Evolutionary conservation across 805 yeast genomes (phyloP).

Genomic region (Pichia thaimueangensis): DNA sequence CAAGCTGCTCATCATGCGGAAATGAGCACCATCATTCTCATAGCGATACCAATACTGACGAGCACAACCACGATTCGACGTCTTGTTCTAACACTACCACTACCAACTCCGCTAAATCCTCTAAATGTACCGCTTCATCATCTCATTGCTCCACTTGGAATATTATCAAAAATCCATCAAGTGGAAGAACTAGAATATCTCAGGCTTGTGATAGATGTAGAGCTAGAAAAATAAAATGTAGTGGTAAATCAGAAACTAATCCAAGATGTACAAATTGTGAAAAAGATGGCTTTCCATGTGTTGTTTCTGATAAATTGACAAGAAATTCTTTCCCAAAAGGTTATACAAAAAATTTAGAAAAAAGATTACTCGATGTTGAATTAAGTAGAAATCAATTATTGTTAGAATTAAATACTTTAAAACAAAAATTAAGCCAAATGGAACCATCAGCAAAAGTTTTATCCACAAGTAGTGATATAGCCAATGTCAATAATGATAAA

Average conservation of each 20-base stretch:
- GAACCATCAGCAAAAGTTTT: neutral
- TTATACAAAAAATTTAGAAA: slow-evolving; percentile 69
- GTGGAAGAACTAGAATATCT: slow-evolving; percentile 45
- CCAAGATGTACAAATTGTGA: slow-evolving; percentile 65
- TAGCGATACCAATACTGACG: neutral
- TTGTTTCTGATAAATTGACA: slow-evolving; percentile 65
- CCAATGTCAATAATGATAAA: neutral
- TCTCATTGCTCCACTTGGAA: slow-evolving; percentile 20
- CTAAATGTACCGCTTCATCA: neutral
- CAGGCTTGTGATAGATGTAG: slow-evolving; percentile 84
- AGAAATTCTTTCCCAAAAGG: slow-evolving; percentile 78
- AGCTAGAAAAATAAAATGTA: slow-evolving; percentile 70
- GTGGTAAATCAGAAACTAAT: slow-evolving; percentile 44
- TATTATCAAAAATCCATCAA: slow-evolving; percentile 30
- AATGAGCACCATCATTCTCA: neutral
- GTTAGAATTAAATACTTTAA: slow-evolving; percentile 28
- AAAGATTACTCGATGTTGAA: slow-evolving; percentile 53
- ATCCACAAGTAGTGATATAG: neutral
- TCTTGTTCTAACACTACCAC: neutral
- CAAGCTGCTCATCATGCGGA: neutral
- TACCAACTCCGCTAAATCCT: neutral
- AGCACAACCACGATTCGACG: neutral
- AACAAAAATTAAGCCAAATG: slow-evolving; percentile 10
- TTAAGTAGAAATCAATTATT: slow-evolving; percentile 41
- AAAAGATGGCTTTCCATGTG: slow-evolving; percentile 60